These are phyloP conservation scores for Hyparrhenia diplandra DNA, from an alignment of 176 grass and related monocot species.

Conservation along the genomic window DNA sequence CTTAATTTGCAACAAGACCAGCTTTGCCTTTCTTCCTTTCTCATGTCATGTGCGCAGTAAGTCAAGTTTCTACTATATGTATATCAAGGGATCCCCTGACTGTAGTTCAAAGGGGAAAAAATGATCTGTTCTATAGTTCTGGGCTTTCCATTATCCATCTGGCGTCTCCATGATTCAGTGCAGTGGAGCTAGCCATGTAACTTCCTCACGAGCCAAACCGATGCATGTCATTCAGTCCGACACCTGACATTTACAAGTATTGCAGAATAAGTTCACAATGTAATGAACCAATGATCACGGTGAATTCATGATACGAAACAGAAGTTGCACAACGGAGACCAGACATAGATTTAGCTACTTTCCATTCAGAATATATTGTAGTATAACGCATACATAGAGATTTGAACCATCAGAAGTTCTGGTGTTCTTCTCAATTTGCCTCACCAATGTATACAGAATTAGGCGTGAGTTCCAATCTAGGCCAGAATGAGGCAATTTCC, in stretches of 20 bases:
- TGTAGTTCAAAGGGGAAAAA: neutral
- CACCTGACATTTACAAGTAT: neutral
- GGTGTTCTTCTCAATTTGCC: neutral
- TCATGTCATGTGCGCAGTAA: neutral
- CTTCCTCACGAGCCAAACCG: neutral
- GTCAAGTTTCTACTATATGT: neutral
- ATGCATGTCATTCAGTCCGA: neutral
- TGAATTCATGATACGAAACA: neutral
- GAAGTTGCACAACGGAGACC: neutral
- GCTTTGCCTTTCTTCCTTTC: neutral
- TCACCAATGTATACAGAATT: neutral
- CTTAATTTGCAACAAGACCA: neutral
- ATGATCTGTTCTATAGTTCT: neutral
- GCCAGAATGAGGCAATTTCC: neutral
- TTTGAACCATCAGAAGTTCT: too few relatives aligned
- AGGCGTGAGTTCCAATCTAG: neutral
- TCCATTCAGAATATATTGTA: neutral
- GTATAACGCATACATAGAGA: neutral
- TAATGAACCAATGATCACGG: neutral
- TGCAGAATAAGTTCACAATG: neutral
- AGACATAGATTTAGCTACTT: neutral
- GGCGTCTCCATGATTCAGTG: neutral
- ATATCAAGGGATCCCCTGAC: neutral
- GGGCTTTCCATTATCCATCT: neutral
- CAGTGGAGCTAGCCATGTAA: neutral